Base-by-base conservation (phyloP, 2,329 filamentous ascomycete species). In the Colletotrichum tropicicola region DNA sequence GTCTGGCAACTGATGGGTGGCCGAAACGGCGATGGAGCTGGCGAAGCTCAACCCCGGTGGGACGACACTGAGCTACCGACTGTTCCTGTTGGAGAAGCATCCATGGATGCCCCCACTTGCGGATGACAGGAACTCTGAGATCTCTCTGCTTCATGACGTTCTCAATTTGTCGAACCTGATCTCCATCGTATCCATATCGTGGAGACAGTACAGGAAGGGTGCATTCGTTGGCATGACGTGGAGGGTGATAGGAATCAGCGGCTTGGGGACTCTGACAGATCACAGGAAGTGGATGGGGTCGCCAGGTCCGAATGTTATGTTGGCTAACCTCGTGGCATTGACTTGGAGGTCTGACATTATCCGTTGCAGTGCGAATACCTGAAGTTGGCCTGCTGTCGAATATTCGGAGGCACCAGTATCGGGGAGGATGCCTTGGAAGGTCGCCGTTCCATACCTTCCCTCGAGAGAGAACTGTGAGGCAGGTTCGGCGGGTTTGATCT, bases 71-170 rank as follows among this genome's bases (percentile, higher is more conserved):
- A 3, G 28, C 4, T 4, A 51, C 7, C 1, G 6, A 3, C 3
- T 8, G 17, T 39, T 15, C 30, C 0, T 17, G 30, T 6, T n/a
- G 17, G 3, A 51, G 7, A 1, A 37, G 28, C n/a, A 51, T 51
- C 17, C 17, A 51, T n/a, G 19, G 2, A 23, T 51, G 30, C 1
- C 48, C 48, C 48, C 19, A 51, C 23, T 37, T 35, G 6, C 17
- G n/a, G 2, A 23, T 9, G 1, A 51, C 13, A 6, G 10, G 48
- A 1, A 37, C 19, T 1, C 7, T 5, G n/a, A 6, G 5, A 0
- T 37, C 19, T 2, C 48, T 9, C 6, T 51, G 5, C n/a, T 9
- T 8, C 9, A 51, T 5, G 3, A 13, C 3, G 30, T 51, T 37
- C 5, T 21, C 7, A 51, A 15, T 28, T 51, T 51, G 17, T 51